Percentiles rank a stretch among this genome's conserved stretches.
Evolutionary conservation across 176 grass and related monocot species (phyloP).

Genomic region (Alopecurus myosuroides): DNA sequence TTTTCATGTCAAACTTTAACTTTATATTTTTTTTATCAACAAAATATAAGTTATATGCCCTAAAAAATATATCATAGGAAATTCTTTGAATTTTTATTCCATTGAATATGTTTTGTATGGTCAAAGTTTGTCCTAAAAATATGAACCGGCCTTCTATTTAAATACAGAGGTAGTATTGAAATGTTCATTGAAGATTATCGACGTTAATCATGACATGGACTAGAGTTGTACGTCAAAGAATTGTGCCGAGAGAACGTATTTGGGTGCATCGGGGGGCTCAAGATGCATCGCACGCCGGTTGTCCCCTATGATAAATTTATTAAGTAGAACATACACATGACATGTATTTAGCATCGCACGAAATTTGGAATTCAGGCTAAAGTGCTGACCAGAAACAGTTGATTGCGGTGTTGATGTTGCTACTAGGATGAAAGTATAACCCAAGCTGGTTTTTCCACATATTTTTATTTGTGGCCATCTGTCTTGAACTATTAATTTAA

Average conservation of each 20-base stretch:
- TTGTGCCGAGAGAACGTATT: background rate
- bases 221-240: background rate
- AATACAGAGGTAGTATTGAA: no score
- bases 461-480: background rate
- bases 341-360: background rate
- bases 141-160: no score
- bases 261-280: background rate
- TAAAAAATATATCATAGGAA: no score
- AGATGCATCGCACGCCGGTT: background rate
- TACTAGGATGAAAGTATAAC: background rate
- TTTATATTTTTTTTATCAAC: no score
- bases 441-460: no score
- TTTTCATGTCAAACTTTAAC: no score
- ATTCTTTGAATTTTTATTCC: no score
- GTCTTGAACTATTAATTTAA: background rate
- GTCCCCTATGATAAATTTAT: background rate
- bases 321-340: background rate
- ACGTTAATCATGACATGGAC: no score
- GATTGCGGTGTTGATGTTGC: background rate
- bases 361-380: background rate
- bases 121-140: no score
- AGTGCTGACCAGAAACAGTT: background rate
- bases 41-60: no score
- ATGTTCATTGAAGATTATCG: background rate
- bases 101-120: no score